A percentile compares a stretch with the other conserved stretches of the same genome.
These are phyloP conservation scores for Mycosphaerella arachidis DNA, from an alignment of 2,329 filamentous ascomycete species.

Conservation along the genomic window DNA sequence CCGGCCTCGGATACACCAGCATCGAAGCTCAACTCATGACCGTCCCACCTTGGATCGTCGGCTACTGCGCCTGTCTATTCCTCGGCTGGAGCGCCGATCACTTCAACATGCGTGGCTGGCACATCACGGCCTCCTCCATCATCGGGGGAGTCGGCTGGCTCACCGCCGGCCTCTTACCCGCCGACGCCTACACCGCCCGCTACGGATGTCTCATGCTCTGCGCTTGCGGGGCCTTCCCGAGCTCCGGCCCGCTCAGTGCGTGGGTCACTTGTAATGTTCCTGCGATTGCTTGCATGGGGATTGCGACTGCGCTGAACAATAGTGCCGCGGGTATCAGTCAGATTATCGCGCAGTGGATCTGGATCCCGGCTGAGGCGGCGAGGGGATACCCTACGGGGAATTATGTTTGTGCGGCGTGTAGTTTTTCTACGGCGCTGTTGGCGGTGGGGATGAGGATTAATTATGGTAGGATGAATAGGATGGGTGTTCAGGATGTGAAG, in stretches of 20 bases:
- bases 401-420: slow-evolving; percentile 39
- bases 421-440: slow-evolving; percentile 30
- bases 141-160: slow-evolving; percentile 25
- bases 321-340: slow-evolving; percentile 36
- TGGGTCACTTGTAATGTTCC: slow-evolving; percentile 41
- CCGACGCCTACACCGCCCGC: slow-evolving; percentile 25
- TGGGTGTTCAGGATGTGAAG: slow-evolving; percentile 17
- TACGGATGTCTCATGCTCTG: slow-evolving; percentile 39
- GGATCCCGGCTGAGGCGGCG: slow-evolving; percentile 30
- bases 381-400: slow-evolving; percentile 39
- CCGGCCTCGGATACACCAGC: slow-evolving; percentile 46
- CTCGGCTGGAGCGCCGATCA: slow-evolving; percentile 27
- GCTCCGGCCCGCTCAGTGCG: slow-evolving; percentile 34
- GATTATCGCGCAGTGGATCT: slow-evolving; percentile 41
- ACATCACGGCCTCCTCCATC: slow-evolving; percentile 21
- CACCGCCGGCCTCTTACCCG: slow-evolving; percentile 22
- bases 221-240: slow-evolving; percentile 37
- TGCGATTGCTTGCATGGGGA: slow-evolving; percentile 34
- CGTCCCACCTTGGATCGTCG: slow-evolving; percentile 34
- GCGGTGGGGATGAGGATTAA: slow-evolving; percentile 26
- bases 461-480: slow-evolving; percentile 30
- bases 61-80: slow-evolving; percentile 30
- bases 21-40: slow-evolving; percentile 41
- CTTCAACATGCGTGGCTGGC: slow-evolving; percentile 24
- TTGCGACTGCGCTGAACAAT: slow-evolving; percentile 39